A percentile compares a stretch with the other conserved stretches of the same genome.
phyloP scores from a whole-genome alignment of 2,329 filamentous ascomycete genomes.

The Penicillium sclerotigenum region DNA sequence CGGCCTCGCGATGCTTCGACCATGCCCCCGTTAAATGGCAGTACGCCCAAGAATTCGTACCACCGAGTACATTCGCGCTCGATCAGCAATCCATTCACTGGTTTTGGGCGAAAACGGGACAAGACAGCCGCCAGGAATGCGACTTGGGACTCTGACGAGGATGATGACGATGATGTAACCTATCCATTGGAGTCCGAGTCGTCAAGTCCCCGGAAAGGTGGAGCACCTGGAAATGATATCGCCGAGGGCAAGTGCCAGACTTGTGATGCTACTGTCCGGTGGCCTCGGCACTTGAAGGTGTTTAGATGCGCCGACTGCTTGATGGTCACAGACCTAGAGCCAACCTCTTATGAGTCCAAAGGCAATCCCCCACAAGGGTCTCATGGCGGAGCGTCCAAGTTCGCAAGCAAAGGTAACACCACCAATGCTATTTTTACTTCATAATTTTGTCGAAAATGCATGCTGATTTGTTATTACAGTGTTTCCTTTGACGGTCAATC shows the following conservation, averaged over 20 bases:
- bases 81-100: constrained; percentile 72
- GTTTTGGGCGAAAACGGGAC: constrained; percentile 50
- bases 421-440: neutral
- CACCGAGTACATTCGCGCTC: constrained; percentile 58
- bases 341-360: constrained; percentile 28
- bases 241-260: constrained; percentile 77
- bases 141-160: constrained; percentile 47
- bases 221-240: constrained; percentile 55
- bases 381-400: neutral
- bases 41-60: constrained; percentile 14
- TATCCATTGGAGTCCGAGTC: constrained; percentile 34
- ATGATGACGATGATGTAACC: constrained; percentile 36
- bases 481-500: constrained; percentile 56
- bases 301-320: constrained; percentile 82
- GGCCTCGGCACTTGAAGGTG: constrained; percentile 68
- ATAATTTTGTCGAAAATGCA: neutral
- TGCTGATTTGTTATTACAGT: constrained; percentile 26
- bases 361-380: constrained; percentile 3
- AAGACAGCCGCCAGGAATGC: constrained; percentile 50
- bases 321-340: constrained; percentile 76
- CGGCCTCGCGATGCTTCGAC: constrained; percentile 27
- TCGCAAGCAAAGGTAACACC: constrained; percentile 13
- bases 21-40: constrained; percentile 22
- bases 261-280: constrained; percentile 75
- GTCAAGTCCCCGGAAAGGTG: constrained; percentile 40